phyloP scores from a whole-genome alignment of 192 early-diverging fungal genomes.

The Gryganskiella cystojenkinii region DNA sequence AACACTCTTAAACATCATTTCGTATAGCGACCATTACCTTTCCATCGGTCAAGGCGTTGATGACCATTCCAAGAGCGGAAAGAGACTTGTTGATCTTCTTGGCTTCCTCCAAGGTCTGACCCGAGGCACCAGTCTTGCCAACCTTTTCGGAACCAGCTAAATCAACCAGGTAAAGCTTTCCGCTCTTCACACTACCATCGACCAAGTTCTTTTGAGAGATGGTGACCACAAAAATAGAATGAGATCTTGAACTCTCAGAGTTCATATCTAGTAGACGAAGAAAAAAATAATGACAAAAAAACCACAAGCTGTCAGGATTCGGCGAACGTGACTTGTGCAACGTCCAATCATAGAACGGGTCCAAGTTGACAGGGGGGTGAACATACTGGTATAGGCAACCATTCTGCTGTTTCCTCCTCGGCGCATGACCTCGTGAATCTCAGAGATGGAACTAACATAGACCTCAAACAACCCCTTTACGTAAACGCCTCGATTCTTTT shows the following conservation, averaged over 20 bases:
- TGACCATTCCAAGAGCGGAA: constrained; percentile 98
- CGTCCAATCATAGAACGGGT: not conserved
- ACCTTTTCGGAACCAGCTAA: constrained; percentile 99
- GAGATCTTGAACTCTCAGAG: constrained; percentile 96
- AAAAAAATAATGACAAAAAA: constrained; percentile 6
- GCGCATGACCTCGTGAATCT: constrained; percentile 98
- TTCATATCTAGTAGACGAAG: constrained; percentile 87
- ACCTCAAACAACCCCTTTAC: constrained; percentile 98
- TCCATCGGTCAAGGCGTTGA: constrained; percentile 98
- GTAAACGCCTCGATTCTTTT: constrained; percentile 96
- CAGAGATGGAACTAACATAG: constrained; percentile 94
- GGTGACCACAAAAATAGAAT: constrained; percentile 98
- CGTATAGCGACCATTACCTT: constrained; percentile 66
- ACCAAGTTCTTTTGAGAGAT: constrained; percentile 94
- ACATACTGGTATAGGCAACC: constrained; percentile 90
- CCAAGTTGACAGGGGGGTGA: not conserved
- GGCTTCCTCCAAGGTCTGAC: constrained; percentile 99
- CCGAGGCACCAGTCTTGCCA: constrained; percentile 96
- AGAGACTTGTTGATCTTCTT: constrained; percentile 99
- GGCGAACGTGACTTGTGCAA: too few relatives aligned
- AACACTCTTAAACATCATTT: not conserved
- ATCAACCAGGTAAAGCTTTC: constrained; percentile 97
- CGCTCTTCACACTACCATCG: constrained; percentile 89
- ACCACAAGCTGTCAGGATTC: too few relatives aligned
- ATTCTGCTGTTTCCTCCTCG: constrained; percentile 89